Conservation (phyloP, 345 rosid genomes). For the Jatropha curcas region DNA sequence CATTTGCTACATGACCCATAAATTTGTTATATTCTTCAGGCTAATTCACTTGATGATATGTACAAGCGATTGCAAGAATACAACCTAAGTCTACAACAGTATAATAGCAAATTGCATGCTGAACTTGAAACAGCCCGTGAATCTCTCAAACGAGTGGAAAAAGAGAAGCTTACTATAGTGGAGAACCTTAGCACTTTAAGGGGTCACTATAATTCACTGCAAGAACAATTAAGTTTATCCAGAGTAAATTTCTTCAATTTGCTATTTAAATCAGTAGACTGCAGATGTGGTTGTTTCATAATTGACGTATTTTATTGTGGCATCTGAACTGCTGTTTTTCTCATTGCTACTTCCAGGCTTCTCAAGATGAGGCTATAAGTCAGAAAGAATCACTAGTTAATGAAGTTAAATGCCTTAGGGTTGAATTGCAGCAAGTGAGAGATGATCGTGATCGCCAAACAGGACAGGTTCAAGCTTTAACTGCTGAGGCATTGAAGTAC, state of each 20-base stretch:
- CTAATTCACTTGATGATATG: slow-evolving; percentile 60
- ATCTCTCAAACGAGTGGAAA: slow-evolving; percentile 63
- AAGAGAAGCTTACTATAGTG: slow-evolving; percentile 71
- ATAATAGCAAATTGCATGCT: slow-evolving; percentile 69
- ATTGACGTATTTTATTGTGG: not conserved
- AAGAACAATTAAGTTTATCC: slow-evolving; percentile 69
- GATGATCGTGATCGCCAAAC: slow-evolving; percentile 85
- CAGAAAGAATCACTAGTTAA: slow-evolving; percentile 58
- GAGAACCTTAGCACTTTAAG: slow-evolving; percentile 82
- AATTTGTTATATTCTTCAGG: slow-evolving; percentile 43
- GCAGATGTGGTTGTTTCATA: not conserved
- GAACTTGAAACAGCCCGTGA: slow-evolving; percentile 62
- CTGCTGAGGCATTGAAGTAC: slow-evolving; percentile 54
- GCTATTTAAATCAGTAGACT: not conserved
- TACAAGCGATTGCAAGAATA: slow-evolving; percentile 83
- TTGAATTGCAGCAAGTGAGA: slow-evolving; percentile 78
- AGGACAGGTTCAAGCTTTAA: slow-evolving; percentile 52
- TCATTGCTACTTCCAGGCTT: slow-evolving; percentile 44
- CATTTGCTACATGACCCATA: not conserved
- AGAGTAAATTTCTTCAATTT: slow-evolving; percentile 50
- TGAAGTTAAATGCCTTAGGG: slow-evolving; percentile 72
- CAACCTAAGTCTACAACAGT: slow-evolving; percentile 77
- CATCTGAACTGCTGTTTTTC: not conserved
- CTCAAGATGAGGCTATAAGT: slow-evolving; percentile 68
- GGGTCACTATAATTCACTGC: slow-evolving; percentile 78